These are phyloP conservation scores for Penicillium longicatenatum DNA, from an alignment of 495 filamentous ascomycete genomes.

Conservation along the genomic window DNA sequence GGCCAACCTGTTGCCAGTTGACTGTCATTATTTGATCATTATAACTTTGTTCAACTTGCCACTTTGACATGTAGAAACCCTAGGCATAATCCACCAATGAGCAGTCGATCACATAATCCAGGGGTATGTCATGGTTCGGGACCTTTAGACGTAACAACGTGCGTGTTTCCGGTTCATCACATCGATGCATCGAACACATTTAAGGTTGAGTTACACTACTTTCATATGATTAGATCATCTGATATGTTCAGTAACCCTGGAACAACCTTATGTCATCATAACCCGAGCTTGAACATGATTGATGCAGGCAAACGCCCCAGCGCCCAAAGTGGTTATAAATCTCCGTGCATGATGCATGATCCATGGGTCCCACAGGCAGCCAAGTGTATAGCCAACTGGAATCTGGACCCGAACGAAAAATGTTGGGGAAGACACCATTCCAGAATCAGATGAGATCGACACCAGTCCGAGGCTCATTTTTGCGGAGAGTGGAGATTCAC, in stretches of 20 bases:
- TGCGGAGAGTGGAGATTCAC: conserved; percentile 29
- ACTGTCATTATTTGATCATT: not conserved
- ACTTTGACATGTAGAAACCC: not conserved
- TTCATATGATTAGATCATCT: not conserved
- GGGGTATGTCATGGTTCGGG: not conserved
- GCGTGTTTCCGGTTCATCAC: not conserved
- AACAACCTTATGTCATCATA: not conserved
- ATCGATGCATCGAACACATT: not conserved
- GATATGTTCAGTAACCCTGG: not conserved
- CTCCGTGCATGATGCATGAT: conserved; percentile 6
- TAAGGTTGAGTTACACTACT: not conserved
- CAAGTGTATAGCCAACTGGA: not conserved
- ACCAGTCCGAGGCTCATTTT: conserved; percentile 29
- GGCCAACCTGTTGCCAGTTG: too few species aligned
- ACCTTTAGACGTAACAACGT: not conserved
- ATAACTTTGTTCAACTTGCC: not conserved
- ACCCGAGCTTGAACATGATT: not conserved
- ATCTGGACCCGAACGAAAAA: not conserved
- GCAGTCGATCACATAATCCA: not conserved
- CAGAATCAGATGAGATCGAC: conserved; percentile 19
- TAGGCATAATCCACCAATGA: not conserved
- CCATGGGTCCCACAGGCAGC: not conserved
- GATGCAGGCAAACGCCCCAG: not conserved
- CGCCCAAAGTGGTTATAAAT: not conserved
- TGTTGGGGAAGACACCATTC: conserved; percentile 1